Evolutionary conservation across 192 early-diverging fungal genomes (phyloP), one percentile per base, ranked within the genome.

Genomic region (Coemansia nantahalensis): DNA sequence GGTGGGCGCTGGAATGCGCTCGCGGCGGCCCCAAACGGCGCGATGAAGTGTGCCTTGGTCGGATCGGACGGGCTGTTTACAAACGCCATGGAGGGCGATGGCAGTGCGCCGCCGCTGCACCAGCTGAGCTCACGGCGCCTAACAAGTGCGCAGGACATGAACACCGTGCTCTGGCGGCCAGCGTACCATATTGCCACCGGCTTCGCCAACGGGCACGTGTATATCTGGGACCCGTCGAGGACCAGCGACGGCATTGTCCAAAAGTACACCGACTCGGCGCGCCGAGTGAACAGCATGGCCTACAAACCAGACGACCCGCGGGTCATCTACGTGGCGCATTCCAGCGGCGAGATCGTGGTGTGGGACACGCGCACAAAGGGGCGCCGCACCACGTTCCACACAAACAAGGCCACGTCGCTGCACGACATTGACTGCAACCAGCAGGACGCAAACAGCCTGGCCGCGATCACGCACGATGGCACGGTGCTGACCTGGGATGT

Each of bases 381-480:
- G 36, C 24, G 40, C 21, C 39, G 38, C 7, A 41, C 66, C 5
- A 31, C 48, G 11, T 17, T 66, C 33, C 62, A 58, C 32, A 61
- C 56, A 16, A 39, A 45, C 16, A 44, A 45, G 34, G 31, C 42
- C 12, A 32, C 45, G 12, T 14, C 57, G 23, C 30, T 59, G 31
- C 56, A 58, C 31, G 74, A 77, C 42, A 63, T 77, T 22, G 41
- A 70, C 50, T 65, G 66, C 59, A 77, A 70, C 31, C 74, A 67
- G 21, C 30, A 49, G 18, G 67, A 77, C 15, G 10, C 62, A 17
- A 54, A 59, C 10, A 41, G 40, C 23, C 48, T 70, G 44, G 62
- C 58, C 11, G 63, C 58, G 8, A 65, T 77, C 19, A 52, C 49
- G n/a, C 30, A 61, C 15, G 63, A 70, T 22, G 67, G 74, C 2